Evolutionary conservation across 805 yeast species (phyloP).

Genomic region (Wickerhamiella vanderwaltii): DNA sequence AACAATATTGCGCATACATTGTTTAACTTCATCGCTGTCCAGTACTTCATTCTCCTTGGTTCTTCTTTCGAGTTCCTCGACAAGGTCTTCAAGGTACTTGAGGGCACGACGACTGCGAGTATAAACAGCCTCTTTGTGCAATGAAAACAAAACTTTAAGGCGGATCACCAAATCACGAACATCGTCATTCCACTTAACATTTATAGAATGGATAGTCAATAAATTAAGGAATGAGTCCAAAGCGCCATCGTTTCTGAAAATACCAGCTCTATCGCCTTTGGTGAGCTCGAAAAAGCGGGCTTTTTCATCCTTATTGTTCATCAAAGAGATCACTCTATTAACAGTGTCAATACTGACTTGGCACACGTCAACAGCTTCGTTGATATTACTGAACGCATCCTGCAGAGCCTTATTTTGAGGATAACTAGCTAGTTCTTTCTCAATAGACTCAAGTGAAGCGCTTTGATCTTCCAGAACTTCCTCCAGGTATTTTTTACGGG

Average conservation of each 20-base stretch:
- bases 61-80: conserved; percentile 28
- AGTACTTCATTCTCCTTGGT: neutral
- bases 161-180: conserved; percentile 52
- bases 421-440: neutral
- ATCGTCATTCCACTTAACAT: conserved; percentile 65
- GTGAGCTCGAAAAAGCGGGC: neutral
- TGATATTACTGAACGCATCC: conserved; percentile 5
- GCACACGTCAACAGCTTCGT: conserved; percentile 3
- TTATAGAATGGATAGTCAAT: conserved; percentile 59
- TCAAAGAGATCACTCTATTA: neutral
- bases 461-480: conserved; percentile 25
- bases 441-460: conserved; percentile 26
- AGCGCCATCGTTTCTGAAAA: neutral
- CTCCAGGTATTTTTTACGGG: conserved; percentile 23
- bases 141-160: conserved; percentile 40
- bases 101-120: conserved; percentile 40
- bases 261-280: neutral
- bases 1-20: neutral
- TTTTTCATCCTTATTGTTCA: neutral
- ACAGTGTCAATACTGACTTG: neutral
- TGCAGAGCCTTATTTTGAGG: neutral
- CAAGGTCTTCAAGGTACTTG: conserved; percentile 39
- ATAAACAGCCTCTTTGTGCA: conserved; percentile 34
- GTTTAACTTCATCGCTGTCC: neutral
- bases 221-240: conserved; percentile 44